Base-by-base conservation (phyloP, 169 alveolate species). In the Theileria equi region DNA sequence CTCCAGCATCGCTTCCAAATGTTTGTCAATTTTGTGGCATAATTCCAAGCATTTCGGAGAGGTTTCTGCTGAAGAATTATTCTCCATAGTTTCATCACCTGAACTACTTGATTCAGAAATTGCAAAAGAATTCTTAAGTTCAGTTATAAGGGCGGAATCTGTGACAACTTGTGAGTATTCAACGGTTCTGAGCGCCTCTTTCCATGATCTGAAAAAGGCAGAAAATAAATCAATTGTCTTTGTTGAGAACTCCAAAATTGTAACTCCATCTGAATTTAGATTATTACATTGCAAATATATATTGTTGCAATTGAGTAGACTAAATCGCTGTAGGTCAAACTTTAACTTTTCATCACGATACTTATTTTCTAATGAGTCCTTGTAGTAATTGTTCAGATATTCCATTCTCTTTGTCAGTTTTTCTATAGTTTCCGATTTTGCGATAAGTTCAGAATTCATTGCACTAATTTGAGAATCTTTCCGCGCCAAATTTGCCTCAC, bases 301-400 rank as follows among this genome's bases (percentile, higher is more conserved):
- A 44, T 74, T 45, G 58, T 54, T 60, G 19, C 31, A 16, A 29
- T 74, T 74, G 31, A 74, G 43, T 8, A 43, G 25, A 19, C 38
- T 58, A 17, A 49, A 16, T 8, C 74, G 65, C 2, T 67, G 16
- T 10, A 74, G 28, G 40, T 74, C 84, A 16, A 31, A 74, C 16
- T 26, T 62, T 28, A 74, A 38, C 57, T 74, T 74, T 21, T 58
- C 45, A 2, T 62, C 34, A 43, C 63, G 25, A 25, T 65, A 40
- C 25, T 2, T 41, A 34, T 74, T 61, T 26, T 44, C 32, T n/a
- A n/a, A 2, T 0, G 34, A 23, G 19, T 48, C 35, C 0, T 48
- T 28, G 16, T 10, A 19, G 23, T 54, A 31, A 16, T 5, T 49
- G n/a, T n/a, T n/a, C n/a, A n/a, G n/a, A n/a, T n/a, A n/a, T n/a